A percentile compares a stretch with the other conserved stretches of the same genome.
Evolutionary conservation across 768 basidiomycete genomes (phyloP).

Genomic region (Suillus decipiens): DNA sequence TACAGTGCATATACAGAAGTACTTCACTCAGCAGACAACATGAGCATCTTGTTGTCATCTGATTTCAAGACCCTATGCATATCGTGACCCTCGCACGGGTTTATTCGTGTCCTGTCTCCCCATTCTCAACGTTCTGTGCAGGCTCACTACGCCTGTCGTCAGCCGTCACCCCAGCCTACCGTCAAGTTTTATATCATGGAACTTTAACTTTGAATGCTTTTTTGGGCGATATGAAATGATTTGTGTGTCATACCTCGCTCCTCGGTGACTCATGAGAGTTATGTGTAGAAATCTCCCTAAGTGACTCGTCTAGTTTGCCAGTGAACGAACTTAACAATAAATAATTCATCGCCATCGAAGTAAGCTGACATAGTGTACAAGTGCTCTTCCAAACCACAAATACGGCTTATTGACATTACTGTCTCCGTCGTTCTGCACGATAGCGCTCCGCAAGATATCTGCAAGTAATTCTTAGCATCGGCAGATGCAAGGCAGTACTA

Average conservation of each 20-base stretch:
- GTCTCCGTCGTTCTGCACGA: slow-evolving; percentile 22
- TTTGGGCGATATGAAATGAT: slow-evolving; percentile 90
- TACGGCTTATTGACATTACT: background rate
- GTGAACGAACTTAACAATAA: background rate
- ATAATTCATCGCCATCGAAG: background rate
- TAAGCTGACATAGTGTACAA: slow-evolving; percentile 1
- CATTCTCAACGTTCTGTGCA: slow-evolving; percentile 71
- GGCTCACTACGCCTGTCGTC: slow-evolving; percentile 66
- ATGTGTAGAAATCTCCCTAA: background rate
- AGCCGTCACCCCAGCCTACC: slow-evolving; percentile 52
- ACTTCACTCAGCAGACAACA: background rate
- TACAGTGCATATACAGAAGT: slow-evolving; percentile 9
- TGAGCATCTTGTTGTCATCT: slow-evolving; percentile 50
- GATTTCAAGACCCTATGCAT: slow-evolving; percentile 78
- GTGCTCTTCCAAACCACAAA: background rate
- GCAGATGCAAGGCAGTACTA: background rate
- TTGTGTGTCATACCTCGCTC: slow-evolving; percentile 93
- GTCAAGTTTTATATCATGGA: slow-evolving; percentile 46
- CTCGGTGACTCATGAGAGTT: slow-evolving; percentile 34
- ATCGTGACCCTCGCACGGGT: slow-evolving; percentile 68
- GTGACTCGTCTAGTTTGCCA: background rate
- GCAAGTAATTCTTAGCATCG: slow-evolving; percentile 3
- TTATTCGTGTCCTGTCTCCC: slow-evolving; percentile 59
- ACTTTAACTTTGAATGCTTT: slow-evolving; percentile 37
- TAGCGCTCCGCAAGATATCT: slow-evolving; percentile 46